Conservation (phyloP, 176 grass and related monocot species). For the Aegilops longissima region DNA sequence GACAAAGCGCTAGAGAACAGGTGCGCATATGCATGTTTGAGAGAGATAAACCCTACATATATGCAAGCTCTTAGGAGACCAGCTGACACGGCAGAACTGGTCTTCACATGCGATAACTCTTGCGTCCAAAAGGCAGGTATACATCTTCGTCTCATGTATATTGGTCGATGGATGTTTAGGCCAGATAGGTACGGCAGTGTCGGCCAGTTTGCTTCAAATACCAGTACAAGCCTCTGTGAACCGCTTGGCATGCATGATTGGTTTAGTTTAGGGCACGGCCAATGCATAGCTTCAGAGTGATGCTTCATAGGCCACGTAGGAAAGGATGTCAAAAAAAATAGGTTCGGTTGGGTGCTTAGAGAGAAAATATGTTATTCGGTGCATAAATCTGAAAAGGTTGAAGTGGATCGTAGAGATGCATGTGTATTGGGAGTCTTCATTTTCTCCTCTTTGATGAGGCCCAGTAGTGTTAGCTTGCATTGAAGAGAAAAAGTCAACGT, state of each 20-base stretch:
- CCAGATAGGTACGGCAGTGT: not conserved
- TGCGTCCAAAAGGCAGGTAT: constrained; percentile 17
- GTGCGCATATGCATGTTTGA: not conserved
- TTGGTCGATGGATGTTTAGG: not conserved
- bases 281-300: no score
- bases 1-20: constrained; percentile 39
- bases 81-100: constrained; percentile 9
- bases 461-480: no score
- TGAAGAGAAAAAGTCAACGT: no score
- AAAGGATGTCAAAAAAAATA: no score
- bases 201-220: not conserved
- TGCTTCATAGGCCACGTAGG: no score
- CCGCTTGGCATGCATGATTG: not conserved
- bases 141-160: not conserved
- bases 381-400: no score
- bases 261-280: not conserved
- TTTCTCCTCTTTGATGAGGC: no score
- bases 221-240: not conserved
- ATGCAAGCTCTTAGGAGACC: not conserved
- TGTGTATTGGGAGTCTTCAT: no score
- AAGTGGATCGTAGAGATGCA: no score
- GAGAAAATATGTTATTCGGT: no score
- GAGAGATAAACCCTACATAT: not conserved
- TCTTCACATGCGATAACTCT: constrained; percentile 30
- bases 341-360: no score